These are phyloP conservation scores for Leptoxyphium fumago DNA, from an alignment of 2,329 filamentous ascomycete species.

Conservation along the genomic window DNA sequence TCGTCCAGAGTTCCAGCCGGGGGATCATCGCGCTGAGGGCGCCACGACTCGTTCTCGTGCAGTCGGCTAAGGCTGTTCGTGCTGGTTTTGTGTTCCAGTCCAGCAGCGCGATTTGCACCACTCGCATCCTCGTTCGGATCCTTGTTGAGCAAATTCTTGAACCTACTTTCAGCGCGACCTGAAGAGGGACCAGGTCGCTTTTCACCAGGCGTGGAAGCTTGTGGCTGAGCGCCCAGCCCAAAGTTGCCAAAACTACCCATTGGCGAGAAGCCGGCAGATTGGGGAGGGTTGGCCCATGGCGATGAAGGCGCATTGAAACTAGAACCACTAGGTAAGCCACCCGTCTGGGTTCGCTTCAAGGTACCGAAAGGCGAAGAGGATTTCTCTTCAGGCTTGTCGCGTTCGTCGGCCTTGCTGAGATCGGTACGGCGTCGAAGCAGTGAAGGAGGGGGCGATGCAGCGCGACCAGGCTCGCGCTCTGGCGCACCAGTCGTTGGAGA, in stretches of 20 bases:
- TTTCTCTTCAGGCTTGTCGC: slow-evolving; percentile 24
- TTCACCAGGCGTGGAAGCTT: slow-evolving; percentile 38
- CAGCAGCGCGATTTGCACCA: slow-evolving; percentile 6
- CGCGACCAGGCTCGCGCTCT: slow-evolving; percentile 46
- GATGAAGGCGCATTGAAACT: slow-evolving; percentile 35
- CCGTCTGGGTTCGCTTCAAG: slow-evolving; percentile 42
- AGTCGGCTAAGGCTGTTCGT: slow-evolving; percentile 38
- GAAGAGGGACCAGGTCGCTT: slow-evolving; percentile 57
- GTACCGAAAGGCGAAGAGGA: slow-evolving; percentile 31
- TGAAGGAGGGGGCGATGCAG: slow-evolving; percentile 45
- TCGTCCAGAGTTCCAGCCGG: slow-evolving; percentile 32
- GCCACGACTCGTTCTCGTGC: slow-evolving; percentile 40
- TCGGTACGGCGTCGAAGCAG: slow-evolving; percentile 48
- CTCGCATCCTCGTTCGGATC: slow-evolving; percentile 51
- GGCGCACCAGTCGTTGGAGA: slow-evolving; percentile 41
- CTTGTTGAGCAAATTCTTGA: slow-evolving; percentile 74
- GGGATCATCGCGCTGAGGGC: slow-evolving; percentile 11
- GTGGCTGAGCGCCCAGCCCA: slow-evolving; percentile 42
- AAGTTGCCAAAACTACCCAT: slow-evolving; percentile 89
- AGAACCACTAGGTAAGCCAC: slow-evolving; percentile 31
- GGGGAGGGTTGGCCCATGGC: slow-evolving; percentile 45
- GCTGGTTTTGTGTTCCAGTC: slow-evolving; percentile 41
- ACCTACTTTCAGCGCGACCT: slow-evolving; percentile 60
- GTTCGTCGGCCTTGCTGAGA: slow-evolving; percentile 28
- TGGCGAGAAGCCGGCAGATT: slow-evolving; percentile 48